Conservation (phyloP, 1,284 basidiomycete genomes). For the Cryptococcus sp. region DNA sequence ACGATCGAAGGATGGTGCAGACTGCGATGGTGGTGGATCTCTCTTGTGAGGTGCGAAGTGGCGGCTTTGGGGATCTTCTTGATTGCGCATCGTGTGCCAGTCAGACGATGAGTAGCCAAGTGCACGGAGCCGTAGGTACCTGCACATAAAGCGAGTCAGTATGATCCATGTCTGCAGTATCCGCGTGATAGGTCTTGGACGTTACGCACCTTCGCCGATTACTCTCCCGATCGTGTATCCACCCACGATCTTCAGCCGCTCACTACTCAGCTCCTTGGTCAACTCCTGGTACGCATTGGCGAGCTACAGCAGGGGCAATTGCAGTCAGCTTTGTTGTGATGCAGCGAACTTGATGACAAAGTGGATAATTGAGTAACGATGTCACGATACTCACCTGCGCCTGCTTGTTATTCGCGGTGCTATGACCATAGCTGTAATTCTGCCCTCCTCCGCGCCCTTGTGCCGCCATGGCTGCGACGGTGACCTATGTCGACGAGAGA, state of each 20-base stretch:
- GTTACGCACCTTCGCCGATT: conserved; percentile 84
- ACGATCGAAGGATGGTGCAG: conserved; percentile 94
- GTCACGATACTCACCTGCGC: conserved; percentile 36
- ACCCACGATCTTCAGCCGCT: conserved; percentile 85
- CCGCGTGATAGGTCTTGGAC: not conserved
- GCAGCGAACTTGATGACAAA: too few species aligned
- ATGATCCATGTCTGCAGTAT: not conserved
- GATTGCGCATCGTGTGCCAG: conserved; percentile 86
- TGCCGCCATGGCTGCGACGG: conserved; percentile 13
- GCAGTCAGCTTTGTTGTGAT: not conserved
- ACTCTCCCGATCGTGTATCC: conserved; percentile 93
- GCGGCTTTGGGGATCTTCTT: conserved; percentile 96
- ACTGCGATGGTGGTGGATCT: conserved; percentile 96
- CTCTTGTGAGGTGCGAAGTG: conserved; percentile 86
- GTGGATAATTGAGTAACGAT: not conserved
- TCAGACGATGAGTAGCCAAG: conserved; percentile 86
- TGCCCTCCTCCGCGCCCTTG: conserved; percentile 20
- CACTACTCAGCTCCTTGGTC: conserved; percentile 87
- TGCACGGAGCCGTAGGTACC: conserved; percentile 92
- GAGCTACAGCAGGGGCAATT: conserved; percentile 59
- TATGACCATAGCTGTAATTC: conserved; percentile 22
- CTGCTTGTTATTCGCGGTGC: conserved; percentile 36
- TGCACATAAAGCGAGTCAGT: conserved; percentile 46
- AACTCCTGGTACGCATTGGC: conserved; percentile 95
- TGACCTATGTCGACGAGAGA: not conserved